Conservation (phyloP, 2,329 filamentous ascomycete species). For the Aspergillus fructus region DNA sequence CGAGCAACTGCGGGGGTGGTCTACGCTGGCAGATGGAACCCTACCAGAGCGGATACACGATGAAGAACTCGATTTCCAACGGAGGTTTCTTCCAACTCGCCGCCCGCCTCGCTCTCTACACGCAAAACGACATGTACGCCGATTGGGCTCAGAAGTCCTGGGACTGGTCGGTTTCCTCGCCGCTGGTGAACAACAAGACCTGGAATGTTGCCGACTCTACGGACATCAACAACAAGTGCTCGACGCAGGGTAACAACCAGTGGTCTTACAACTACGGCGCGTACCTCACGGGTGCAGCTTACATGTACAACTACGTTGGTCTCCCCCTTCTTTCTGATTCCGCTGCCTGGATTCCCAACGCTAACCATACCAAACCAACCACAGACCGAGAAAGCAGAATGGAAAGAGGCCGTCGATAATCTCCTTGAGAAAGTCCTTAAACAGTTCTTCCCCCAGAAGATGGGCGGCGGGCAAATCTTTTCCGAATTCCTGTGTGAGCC, state of each 20-base stretch:
- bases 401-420: conserved; percentile 57
- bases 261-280: conserved; percentile 62
- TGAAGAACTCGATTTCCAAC: conserved; percentile 37
- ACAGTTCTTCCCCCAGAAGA: conserved; percentile 52
- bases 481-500: conserved; percentile 68
- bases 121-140: conserved; percentile 29
- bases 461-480: conserved; percentile 48
- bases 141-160: conserved; percentile 71
- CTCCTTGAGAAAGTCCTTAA: conserved; percentile 51
- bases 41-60: conserved; percentile 34
- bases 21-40: conserved; percentile 47
- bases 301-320: conserved; percentile 56
- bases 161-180: conserved; percentile 55
- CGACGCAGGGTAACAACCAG: conserved; percentile 51
- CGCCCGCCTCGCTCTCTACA: conserved; percentile 32
- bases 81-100: conserved; percentile 35
- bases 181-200: conserved; percentile 47
- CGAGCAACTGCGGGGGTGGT: conserved; percentile 66
- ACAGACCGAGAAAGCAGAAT: conserved; percentile 43
- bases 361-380: conserved; percentile 25
- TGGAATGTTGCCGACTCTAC: conserved; percentile 59
- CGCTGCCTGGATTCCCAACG: too few relatives aligned
- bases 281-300: conserved; percentile 55
- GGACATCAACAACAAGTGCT: conserved; percentile 53
- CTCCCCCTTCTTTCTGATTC: not conserved